phyloP scores from a whole-genome alignment of 495 filamentous ascomycete genomes.

The Halenospora varia region DNA sequence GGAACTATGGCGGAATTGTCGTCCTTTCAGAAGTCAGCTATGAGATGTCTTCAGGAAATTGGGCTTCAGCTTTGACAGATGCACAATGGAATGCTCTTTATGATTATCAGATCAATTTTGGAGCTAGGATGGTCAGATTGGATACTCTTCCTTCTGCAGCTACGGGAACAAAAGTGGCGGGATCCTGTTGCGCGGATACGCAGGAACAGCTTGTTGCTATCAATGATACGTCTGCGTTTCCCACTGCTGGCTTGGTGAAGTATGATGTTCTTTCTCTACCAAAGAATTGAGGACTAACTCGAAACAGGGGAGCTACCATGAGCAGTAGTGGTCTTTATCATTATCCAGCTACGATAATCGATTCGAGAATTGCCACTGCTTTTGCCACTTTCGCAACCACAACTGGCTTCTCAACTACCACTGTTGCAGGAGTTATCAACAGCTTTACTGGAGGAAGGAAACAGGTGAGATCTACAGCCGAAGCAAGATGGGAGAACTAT shows the following conservation, averaged over 20 bases:
- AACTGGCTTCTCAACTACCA: conserved; percentile 17
- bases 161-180: conserved; percentile 35
- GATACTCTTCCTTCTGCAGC: conserved; percentile 51
- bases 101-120: conserved; percentile 52
- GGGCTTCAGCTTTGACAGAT: conserved; percentile 47
- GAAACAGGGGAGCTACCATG: neutral
- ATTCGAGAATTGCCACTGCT: conserved; percentile 45
- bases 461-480: conserved; percentile 21
- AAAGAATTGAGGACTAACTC: neutral
- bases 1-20: conserved; percentile 57
- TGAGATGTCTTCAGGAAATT: conserved; percentile 40
- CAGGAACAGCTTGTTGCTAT: conserved; percentile 52
- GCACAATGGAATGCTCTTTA: conserved; percentile 54
- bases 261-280: conserved; percentile 35
- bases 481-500: neutral
- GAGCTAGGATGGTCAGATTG: conserved; percentile 60
- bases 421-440: conserved; percentile 56
- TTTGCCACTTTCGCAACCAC: conserved; percentile 48
- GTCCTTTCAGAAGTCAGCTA: conserved; percentile 54
- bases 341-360: conserved; percentile 50
- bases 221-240: conserved; percentile 43
- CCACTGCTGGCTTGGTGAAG: conserved; percentile 44
- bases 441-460: conserved; percentile 50
- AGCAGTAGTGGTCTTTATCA: conserved; percentile 50
- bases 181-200: conserved; percentile 43